Evolutionary conservation across 306 rosid genomes (phyloP).

Genomic region (Begonia masoniana): DNA sequence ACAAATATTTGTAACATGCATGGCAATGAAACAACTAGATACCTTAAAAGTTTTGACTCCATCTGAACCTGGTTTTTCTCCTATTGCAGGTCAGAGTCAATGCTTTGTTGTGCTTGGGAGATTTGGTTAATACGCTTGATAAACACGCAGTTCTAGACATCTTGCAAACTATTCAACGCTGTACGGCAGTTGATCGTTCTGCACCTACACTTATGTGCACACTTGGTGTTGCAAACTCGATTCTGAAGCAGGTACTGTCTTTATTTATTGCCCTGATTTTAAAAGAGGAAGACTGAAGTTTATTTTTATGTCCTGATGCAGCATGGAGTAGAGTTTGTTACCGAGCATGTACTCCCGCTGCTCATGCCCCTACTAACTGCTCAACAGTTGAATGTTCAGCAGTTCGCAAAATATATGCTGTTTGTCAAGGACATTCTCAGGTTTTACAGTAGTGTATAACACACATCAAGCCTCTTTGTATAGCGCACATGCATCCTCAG

Average conservation of each 20-base stretch:
- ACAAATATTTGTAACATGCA: background rate
- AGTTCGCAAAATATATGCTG: slow-evolving; percentile 96
- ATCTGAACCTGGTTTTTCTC: background rate
- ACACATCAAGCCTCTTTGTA: background rate
- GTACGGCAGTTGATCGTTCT: slow-evolving; percentile 91
- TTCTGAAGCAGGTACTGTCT: slow-evolving; percentile 69
- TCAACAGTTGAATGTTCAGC: slow-evolving; percentile 92
- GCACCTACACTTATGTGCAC: slow-evolving; percentile 99
- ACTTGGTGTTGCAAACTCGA: slow-evolving; percentile 90
- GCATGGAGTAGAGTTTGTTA: slow-evolving; percentile 89
- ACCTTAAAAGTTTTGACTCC: background rate
- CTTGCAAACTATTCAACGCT: slow-evolving; percentile 93
- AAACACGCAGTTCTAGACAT: slow-evolving; percentile 66
- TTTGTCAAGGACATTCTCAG: slow-evolving; percentile 94
- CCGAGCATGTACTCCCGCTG: slow-evolving; percentile 91
- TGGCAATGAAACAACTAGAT: background rate
- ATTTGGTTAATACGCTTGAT: slow-evolving; percentile 65
- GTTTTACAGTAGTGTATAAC: slow-evolving; percentile 19
- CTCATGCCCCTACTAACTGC: slow-evolving; percentile 71
- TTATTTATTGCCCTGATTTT: slow-evolving; percentile 2
- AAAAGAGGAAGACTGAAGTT: background rate
- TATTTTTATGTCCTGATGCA: slow-evolving; percentile 3
- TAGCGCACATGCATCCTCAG: too few relatives aligned
- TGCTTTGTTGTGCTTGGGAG: slow-evolving; percentile 89
- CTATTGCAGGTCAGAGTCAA: slow-evolving; percentile 83